Evolutionary conservation across 129 eudicot genomes (phyloP).

Genomic region (Logfia minima): DNA sequence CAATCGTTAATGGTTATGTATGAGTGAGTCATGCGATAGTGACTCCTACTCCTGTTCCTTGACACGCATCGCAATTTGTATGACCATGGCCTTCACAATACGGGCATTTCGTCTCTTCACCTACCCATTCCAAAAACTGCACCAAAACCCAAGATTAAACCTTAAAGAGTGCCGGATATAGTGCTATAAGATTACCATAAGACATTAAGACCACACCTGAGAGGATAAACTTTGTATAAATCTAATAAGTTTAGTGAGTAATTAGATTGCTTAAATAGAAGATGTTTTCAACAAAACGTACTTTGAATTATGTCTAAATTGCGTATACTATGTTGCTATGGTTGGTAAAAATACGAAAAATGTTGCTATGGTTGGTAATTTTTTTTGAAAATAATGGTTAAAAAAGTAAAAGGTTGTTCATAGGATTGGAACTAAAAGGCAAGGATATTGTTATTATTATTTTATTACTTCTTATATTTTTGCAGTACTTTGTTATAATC

Average conservation of each 20-base stretch:
- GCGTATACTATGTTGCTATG: background rate
- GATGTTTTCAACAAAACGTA: no score
- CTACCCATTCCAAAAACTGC: constrained; percentile 96
- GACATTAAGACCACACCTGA: constrained; percentile 11
- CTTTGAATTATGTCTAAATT: no score
- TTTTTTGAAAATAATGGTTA: no score
- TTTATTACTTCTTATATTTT: no score
- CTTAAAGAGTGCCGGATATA: background rate
- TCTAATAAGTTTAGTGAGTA: background rate
- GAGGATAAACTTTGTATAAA: background rate
- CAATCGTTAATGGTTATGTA: background rate
- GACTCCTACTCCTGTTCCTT: constrained; percentile 44
- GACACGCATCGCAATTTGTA: constrained; percentile 58
- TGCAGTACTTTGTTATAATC: background rate
- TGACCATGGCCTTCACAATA: constrained; percentile 79
- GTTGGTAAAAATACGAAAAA: background rate
- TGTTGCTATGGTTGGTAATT: background rate
- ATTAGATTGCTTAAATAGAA: no score
- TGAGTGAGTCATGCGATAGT: constrained; percentile 5
- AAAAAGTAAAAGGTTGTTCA: background rate
- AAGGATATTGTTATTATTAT: background rate
- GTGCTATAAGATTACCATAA: background rate
- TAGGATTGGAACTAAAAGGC: background rate
- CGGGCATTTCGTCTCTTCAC: constrained; percentile 81
- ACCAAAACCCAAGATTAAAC: constrained; percentile 22